Conservation (phyloP, 805 yeast species). For the Cyberlindnera veronae region DNA sequence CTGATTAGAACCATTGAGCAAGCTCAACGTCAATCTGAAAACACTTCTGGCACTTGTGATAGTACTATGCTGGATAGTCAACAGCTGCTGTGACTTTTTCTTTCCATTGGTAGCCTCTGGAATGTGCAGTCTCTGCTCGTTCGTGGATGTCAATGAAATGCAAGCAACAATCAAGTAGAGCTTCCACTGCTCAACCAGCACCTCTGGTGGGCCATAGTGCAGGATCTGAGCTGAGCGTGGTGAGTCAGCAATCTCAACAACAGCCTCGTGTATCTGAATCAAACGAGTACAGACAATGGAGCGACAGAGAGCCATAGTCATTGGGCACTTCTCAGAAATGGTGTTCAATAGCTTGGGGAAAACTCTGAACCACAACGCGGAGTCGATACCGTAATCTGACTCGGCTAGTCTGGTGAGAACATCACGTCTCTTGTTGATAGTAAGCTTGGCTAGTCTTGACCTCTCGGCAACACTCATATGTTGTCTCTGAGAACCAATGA, state of each 20-base stretch:
- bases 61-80: constrained; percentile 83
- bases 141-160: constrained; percentile 84
- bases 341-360: constrained; percentile 72
- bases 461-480: constrained; percentile 72
- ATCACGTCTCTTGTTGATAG: constrained; percentile 53
- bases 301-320: constrained; percentile 90
- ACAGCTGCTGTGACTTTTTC: constrained; percentile 73
- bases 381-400: constrained; percentile 91
- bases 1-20: constrained; percentile 65
- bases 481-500: constrained; percentile 49
- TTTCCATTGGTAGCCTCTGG: constrained; percentile 58
- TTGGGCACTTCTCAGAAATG: constrained; percentile 79
- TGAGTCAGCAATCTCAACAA: constrained; percentile 49
- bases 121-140: constrained; percentile 75
- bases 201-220: constrained; percentile 55
- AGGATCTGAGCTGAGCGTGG: constrained; percentile 29
- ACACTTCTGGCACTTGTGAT: constrained; percentile 90
- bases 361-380: constrained; percentile 91
- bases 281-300: constrained; percentile 85
- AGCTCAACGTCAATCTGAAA: constrained; percentile 82
- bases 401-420: constrained; percentile 78
- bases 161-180: constrained; percentile 88
- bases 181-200: constrained; percentile 82
- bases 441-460: constrained; percentile 62
- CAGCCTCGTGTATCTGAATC: constrained; percentile 77